Base-by-base conservation (phyloP, 164 flowering plant species). In the Magnolia kwangsiensis region DNA sequence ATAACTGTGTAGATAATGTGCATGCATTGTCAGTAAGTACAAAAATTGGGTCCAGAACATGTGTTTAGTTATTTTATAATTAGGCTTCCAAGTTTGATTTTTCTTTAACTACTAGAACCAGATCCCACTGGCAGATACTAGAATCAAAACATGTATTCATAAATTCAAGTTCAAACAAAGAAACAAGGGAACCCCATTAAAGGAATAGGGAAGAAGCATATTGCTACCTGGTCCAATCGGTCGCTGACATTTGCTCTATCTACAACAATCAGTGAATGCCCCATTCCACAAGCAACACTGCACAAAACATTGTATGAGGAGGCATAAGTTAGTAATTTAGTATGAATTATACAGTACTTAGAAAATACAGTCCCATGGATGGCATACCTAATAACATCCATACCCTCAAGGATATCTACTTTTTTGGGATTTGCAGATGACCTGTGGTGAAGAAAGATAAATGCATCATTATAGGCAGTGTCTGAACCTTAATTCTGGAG, bases 221-320 rank as follows among this genome's bases (percentile, higher is more conserved):
- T n/a, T 29, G 4, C 80, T 84, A 96, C 99, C 99, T 92, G 87
- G 63, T 94, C 98, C 79, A 96, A 91, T 71, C 88, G 88, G 51
- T 94, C 97, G 69, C 75, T 87, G 74, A 84, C 84, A 80, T 89
- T 84, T 82, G 89, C 82, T 85, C 96, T 88, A 83, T 93, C 98
- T 79, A 96, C 94, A 20, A 96, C 82, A 77, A 90, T 87, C 95
- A 96, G 75, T n/a, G 98, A 93, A 84, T 87, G 90, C 45, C 91
- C 91, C 82, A 86, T 73, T 66, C 99, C 99, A 87, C 99, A 96
- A 51, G 96, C 98, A 85, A 93, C 99, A 75, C 99, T 96, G 76
- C 71, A 84, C 3, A 24, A 67, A 58, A 49, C 70, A 51, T 73
- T 24, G 21, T 59, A 13, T 61, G 65, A 20, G 23, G 8, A 20